Evolutionary conservation across 192 early-diverging fungal genomes (phyloP), one percentile per base, ranked within the genome.

Genomic region (Phlyctochytrium arcticum): DNA sequence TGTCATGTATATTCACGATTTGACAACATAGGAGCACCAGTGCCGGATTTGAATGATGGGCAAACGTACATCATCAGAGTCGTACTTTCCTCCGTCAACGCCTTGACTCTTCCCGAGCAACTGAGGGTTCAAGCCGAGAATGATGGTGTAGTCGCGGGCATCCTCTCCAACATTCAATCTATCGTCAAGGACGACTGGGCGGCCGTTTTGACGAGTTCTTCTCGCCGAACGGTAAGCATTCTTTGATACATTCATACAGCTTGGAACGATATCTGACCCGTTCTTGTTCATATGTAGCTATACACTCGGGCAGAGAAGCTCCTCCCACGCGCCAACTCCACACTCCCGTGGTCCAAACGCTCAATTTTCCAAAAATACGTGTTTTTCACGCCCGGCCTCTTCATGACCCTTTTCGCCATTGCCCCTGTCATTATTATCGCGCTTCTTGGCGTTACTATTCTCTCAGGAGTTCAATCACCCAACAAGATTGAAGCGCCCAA

Each of bases 351-450:
- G 59, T 57, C 53, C 68, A 62, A 70, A 47, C 68, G 68, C 27
- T 27, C 60, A 7, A 32, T 70, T 19, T 70, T 70, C 48, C 60
- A 70, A 30, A 62, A 63, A 49, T 70, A 70, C 54, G 55, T 63
- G 33, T 70, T 63, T 31, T 70, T 70, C 54, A 63, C 23, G 35
- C 32, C 35, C 9, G 68, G 53, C 9, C 29, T 70, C 8, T 70
- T 70, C 60, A 70, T 70, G 68, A 46, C 53, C 54, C 55, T 70
- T 39, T 37, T 36, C 27, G 50, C 68, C 19, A 70, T 57, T 35
- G 8, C 57, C 24, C 60, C 60, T 23, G 26, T 70, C 24, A 42
- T 70, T 23, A 47, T 70, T n/a, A 44, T 70, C 12, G 60, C 36
- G 7, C 17, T 70, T 12, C 34, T 70, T 15, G 68, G 68, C 26